Conservation (phyloP, 1,284 basidiomycete genomes). For the Amylostereum areolatum region DNA sequence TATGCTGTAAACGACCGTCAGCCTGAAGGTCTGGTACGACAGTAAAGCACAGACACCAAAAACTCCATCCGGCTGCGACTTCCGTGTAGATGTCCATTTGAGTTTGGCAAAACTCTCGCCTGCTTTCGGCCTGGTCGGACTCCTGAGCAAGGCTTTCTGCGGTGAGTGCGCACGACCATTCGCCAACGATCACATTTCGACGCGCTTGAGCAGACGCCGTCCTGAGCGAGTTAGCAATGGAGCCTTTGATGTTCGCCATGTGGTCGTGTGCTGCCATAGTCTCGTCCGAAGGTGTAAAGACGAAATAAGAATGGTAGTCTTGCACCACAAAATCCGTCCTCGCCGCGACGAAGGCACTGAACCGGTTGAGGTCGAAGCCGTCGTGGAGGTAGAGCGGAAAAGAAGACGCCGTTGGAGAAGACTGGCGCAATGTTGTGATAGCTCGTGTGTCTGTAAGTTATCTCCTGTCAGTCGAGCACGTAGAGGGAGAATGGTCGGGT, state of each 20-base stretch:
- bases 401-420: slow-evolving; percentile 35
- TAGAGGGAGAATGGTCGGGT: neutral
- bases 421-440: slow-evolving; percentile 46
- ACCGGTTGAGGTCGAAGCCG: slow-evolving; percentile 59
- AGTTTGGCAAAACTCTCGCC: slow-evolving; percentile 52
- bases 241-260: slow-evolving; percentile 38
- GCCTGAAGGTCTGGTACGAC: neutral
- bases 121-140: slow-evolving; percentile 38
- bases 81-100: slow-evolving; percentile 61
- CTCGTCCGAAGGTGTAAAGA: slow-evolving; percentile 48
- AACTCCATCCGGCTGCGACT: slow-evolving; percentile 61
- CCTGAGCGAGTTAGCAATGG: slow-evolving; percentile 34
- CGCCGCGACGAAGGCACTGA: slow-evolving; percentile 46
- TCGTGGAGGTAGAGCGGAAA: slow-evolving; percentile 76
- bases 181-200: slow-evolving; percentile 64
- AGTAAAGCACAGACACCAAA: slow-evolving; percentile 57
- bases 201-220: slow-evolving; percentile 33
- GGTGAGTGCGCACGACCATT: slow-evolving; percentile 70
- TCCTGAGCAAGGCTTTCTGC: slow-evolving; percentile 47
- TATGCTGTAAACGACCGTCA: slow-evolving; percentile 33
- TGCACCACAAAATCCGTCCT: slow-evolving; percentile 68
- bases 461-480: slow-evolving; percentile 1
- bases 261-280: slow-evolving; percentile 43
- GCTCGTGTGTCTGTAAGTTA: slow-evolving; percentile 39
- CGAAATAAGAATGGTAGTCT: slow-evolving; percentile 75